Base-by-base conservation (phyloP, 441 rosid genomes). In the Sinapis alba region DNA sequence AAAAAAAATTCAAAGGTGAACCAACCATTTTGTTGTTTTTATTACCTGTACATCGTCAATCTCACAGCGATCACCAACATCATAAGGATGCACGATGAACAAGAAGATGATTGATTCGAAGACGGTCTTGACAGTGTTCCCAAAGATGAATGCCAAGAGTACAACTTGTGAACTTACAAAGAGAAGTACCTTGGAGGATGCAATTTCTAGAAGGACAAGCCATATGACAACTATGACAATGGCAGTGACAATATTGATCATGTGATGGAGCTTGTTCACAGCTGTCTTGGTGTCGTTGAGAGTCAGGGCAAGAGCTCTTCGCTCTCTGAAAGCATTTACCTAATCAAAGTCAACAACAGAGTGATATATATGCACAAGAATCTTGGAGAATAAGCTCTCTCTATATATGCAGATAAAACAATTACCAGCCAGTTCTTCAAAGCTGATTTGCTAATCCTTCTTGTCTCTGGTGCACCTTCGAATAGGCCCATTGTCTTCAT, bases 271-370 rank as follows among this genome's bases (percentile, higher is more conserved):
- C 73, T 85, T 90, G 82, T 85, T 84, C 53, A 93, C 97, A 0
- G 94, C 98, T 15, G 98, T 93, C 80, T 90, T 93, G 20, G 98
- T 90, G 75, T 93, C 98, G 19, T 90, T 89, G 15, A 93, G 78
- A 2, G 97, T 93, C 78, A 93, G 76, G 41, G 95, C 90, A 28
- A 93, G 93, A 36, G 98, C 98, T 83, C 84, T 87, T 66, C 98
- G 79, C 73, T 90, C 97, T 80, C 97, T 88, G 73, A 89, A 93
- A 62, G 90, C 90, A 84, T 88, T 87, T 19, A 93, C 91, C 98
- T 93, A 81, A 13, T 73, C 68, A 56, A 75, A 76, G 59, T 69
- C 74, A 69, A 69, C 65, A 58, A 69, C 73, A 53, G 65, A 58
- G 74, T 58, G 74, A 69, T 69, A 69, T 57, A 58, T 69, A 69